Evolutionary conservation across 2,329 filamentous ascomycete species (phyloP), one percentile per base, ranked within the genome.

Genomic region (Emergomyces pasteurianus): DNA sequence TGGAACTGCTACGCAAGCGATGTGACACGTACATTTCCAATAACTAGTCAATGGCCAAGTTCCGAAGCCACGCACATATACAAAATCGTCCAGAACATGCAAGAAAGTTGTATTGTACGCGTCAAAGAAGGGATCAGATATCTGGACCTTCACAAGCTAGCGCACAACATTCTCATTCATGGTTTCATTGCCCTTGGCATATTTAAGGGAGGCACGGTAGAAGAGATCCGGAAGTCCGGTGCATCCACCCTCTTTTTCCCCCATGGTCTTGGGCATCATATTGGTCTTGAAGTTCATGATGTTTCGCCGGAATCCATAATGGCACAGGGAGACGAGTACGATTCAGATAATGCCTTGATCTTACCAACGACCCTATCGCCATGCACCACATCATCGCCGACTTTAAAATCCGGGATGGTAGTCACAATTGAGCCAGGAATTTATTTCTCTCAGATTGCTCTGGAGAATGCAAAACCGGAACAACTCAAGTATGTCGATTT

Each of bases 1-100:
- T 89, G 83, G 81, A 73, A 82, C 60, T 87, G 85, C 73, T 91
- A 92, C 68, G 86, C 86, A 42, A 81, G 86, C 38, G 83, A 86
- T 64, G 80, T 92, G 78, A 96, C 92, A 1, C 84, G 92, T 58
- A 92, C 90, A 0, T 95, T 96, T 70, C 92, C 92, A 1, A 85
- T 96, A 66, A 82, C 77, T 3, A 88, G 87, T 61, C 83, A 81
- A 65, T 77, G 74, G 75, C 72, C 74, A 23, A 86, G 82, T 60
- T 75, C 81, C 55, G 86, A 92, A 72, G 86, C 84, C 57, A 80
- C 85, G 67, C 80, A 85, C 64, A 88, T 95, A 63, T 95, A 95
- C 77, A 82, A 88, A 65, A 85, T 95, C 46, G 92, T 96, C 0
- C 81, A 91, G 54, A 81, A 85, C 68, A 97, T 96, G 92, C 92